Base-by-base conservation (phyloP, 164 flowering plant genomes). In the Akebia trifoliata region DNA sequence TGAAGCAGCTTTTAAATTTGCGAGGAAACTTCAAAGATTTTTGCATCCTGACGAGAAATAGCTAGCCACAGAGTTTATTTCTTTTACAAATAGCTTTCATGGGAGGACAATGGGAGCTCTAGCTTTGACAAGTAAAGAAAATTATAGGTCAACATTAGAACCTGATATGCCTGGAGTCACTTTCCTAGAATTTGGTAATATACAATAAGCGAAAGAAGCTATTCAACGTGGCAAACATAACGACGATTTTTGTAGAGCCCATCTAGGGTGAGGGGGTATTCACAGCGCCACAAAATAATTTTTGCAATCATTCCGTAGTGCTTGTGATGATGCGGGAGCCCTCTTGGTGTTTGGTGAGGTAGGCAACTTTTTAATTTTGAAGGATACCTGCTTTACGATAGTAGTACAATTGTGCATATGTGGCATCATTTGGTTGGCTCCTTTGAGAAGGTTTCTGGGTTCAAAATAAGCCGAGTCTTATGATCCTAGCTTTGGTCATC, bases 81-180 rank as follows among this genome's bases (percentile, higher is more conserved):
- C 96, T 28, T 93, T 87, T 61, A 69, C 78, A 17, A 84, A 93
- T 53, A 43, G 81, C 69, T 93, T 87, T 66, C 95, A 93, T 70
- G 99, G 97, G 17, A 79, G 99, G 75, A 93, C 96, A 45, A 80
- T 90, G 80, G 99, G 96, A 24, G 84, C 96, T 53, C 84, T 93
- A 67, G 96, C 99, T 32, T 69, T 93, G 78, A 93, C 97, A 1
- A 90, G 97, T 74, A 93, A 93, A 74, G 84, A 81, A 69, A 62
- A 93, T 12, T 93, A 93, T 68, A 72, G 96, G 46, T 35, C 74
- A 35, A 97, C 97, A 40, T 90, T 85, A 73, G 81, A 93, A 57
- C 99, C 99, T 51, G 86, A 87, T 25, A 90, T 93, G 97, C 97
- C 98, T 32, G 95, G 99, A 39, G 96, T 83, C 25, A 85, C 86